A percentile compares a stretch with the other conserved stretches of the same genome.
Evolutionary conservation across 2,329 filamentous ascomycete genomes (phyloP).

Genomic region (Bipolaris oryzae): DNA sequence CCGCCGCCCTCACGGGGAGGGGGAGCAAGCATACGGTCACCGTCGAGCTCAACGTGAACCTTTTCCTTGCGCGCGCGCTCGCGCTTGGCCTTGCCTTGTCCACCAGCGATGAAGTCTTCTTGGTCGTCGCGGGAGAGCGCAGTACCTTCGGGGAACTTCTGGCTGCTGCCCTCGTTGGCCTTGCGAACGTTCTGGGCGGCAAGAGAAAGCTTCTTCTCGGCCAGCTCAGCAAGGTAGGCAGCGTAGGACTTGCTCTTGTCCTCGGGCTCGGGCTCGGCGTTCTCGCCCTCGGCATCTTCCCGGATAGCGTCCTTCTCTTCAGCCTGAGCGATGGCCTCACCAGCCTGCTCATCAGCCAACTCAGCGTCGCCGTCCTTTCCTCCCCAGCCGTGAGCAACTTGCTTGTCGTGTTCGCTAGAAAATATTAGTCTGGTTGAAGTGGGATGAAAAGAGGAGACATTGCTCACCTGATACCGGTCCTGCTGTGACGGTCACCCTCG

Average conservation of each 20-base stretch:
- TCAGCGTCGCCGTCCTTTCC: conserved; percentile 80
- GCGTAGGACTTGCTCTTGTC: conserved; percentile 90
- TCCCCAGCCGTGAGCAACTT: conserved; percentile 89
- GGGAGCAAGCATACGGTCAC: conserved; percentile 59
- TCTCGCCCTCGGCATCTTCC: conserved; percentile 49
- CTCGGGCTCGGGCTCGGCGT: conserved; percentile 64
- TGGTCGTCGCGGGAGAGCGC: conserved; percentile 64
- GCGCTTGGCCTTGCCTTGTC: conserved; percentile 76
- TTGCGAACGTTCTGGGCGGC: conserved; percentile 75
- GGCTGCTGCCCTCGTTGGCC: conserved; percentile 91
- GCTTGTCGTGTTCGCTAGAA: conserved; percentile 78
- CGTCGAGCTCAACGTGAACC: conserved; percentile 85
- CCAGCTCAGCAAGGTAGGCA: conserved; percentile 81
- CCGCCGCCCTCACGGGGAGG: conserved; percentile 60
- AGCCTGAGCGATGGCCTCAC: conserved; percentile 82
- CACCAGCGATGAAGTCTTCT: conserved; percentile 74
- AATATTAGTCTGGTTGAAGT: conserved; percentile 21
- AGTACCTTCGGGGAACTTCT: conserved; percentile 93
- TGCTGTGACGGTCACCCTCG: conserved; percentile 68
- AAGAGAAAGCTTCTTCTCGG: conserved; percentile 77
- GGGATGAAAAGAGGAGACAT: background rate
- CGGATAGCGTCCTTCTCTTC: conserved; percentile 72
- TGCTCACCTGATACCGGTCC: conserved; percentile 64
- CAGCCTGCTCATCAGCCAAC: conserved; percentile 89
- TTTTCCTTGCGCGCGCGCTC: conserved; percentile 93